Evolutionary conservation across 371 early-diverging fungal species (phyloP).

Genomic region (Phascolomyces articulosus): DNA sequence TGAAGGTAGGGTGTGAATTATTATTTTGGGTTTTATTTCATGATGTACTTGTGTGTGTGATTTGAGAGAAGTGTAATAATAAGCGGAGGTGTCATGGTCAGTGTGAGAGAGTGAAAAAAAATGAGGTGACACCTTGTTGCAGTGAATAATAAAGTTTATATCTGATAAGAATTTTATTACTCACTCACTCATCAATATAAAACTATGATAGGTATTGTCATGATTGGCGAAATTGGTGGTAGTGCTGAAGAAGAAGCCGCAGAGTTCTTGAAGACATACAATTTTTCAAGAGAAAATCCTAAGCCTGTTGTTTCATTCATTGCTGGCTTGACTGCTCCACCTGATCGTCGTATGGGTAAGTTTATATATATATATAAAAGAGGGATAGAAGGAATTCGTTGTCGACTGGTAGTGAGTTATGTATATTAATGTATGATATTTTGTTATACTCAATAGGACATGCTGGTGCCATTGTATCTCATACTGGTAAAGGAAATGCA

Average conservation of each 20-base stretch:
- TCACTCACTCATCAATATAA: too few species aligned
- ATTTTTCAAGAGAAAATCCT: constrained; percentile 82
- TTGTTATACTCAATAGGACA: constrained; percentile 7
- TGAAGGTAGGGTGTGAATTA: constrained; percentile 68
- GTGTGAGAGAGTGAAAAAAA: not conserved
- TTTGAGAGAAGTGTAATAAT: not conserved
- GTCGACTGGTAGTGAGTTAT: too few species aligned
- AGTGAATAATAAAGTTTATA: too few species aligned
- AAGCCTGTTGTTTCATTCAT: constrained; percentile 97
- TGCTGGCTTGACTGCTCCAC: constrained; percentile 98
- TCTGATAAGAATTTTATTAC: not conserved
- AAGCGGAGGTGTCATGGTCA: not conserved
- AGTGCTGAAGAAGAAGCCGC: constrained; percentile 99
- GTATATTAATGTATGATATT: not conserved
- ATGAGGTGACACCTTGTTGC: too few species aligned
- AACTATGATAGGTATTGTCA: constrained; percentile 74
- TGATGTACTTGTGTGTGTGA: too few species aligned
- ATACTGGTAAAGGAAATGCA: constrained; percentile 97
- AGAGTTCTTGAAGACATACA: constrained; percentile 93
- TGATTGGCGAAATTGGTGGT: constrained; percentile 97
- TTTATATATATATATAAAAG: constrained; percentile 57
- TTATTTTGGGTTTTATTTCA: not conserved
- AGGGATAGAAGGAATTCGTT: too few species aligned
- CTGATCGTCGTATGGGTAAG: constrained; percentile 95
- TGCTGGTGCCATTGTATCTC: constrained; percentile 92